Percentiles rank a stretch among this genome's conserved stretches.
These are phyloP conservation scores for Ophiostoma piceae DNA, from an alignment of 2,329 filamentous ascomycete genomes.

Conservation along the genomic window DNA sequence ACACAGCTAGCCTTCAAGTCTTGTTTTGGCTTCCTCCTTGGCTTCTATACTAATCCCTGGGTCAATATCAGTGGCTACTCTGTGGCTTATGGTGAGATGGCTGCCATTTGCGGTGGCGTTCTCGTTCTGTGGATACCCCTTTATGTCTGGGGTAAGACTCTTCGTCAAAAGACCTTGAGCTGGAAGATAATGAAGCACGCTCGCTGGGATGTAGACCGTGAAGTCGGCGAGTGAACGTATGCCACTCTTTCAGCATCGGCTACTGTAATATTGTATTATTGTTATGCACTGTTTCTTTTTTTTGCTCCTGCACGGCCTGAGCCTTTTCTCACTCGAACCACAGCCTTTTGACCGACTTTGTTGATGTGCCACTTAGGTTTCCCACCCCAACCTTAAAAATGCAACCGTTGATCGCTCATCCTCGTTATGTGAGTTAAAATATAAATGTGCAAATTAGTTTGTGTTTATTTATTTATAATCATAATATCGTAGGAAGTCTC, in stretches of 20 bases:
- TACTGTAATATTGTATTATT: neutral
- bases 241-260: neutral
- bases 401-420: too few relatives aligned
- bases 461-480: too few relatives aligned
- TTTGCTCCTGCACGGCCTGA: too few relatives aligned
- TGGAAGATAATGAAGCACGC: slow-evolving; percentile 45
- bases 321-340: too few relatives aligned
- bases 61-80: slow-evolving; percentile 46
- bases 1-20: slow-evolving; percentile 52
- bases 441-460: too few relatives aligned
- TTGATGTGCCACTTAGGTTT: too few relatives aligned
- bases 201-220: slow-evolving; percentile 49
- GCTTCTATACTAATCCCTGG: slow-evolving; percentile 58
- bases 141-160: slow-evolving; percentile 47
- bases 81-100: slow-evolving; percentile 53
- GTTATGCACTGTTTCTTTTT: neutral
- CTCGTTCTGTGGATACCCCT: slow-evolving; percentile 47
- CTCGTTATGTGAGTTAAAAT: too few relatives aligned
- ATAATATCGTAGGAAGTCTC: too few relatives aligned
- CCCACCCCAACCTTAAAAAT: too few relatives aligned
- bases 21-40: slow-evolving; percentile 53
- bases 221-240: slow-evolving; percentile 46
- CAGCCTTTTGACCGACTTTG: too few relatives aligned
- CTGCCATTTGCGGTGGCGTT: slow-evolving; percentile 46
- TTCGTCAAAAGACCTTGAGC: slow-evolving; percentile 44